These are phyloP conservation scores for Podospora pseudocomata DNA, from an alignment of 495 filamentous ascomycete genomes.

Conservation along the genomic window DNA sequence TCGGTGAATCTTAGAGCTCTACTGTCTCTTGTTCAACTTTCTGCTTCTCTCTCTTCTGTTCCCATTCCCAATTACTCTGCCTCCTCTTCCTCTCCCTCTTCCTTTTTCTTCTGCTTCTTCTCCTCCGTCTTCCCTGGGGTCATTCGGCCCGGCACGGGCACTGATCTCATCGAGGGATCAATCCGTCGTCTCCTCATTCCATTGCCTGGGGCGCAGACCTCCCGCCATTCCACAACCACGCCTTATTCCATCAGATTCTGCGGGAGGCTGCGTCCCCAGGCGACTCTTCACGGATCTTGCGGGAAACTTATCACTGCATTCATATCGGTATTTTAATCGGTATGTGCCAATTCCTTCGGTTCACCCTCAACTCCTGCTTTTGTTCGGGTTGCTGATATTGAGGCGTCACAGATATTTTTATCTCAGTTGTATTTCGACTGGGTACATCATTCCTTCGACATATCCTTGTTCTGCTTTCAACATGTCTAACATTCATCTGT, in stretches of 20 bases:
- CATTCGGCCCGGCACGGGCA: no score
- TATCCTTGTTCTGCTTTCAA: neutral
- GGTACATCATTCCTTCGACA: neutral
- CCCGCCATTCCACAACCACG: neutral
- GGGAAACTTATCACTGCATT: neutral
- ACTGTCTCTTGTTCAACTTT: neutral
- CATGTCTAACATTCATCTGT: neutral
- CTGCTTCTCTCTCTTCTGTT: neutral
- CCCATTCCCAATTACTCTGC: neutral
- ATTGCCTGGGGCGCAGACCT: neutral
- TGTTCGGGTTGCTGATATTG: neutral
- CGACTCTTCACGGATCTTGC: neutral
- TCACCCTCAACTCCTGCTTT: neutral
- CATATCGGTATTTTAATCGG: neutral
- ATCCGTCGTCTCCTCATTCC: neutral
- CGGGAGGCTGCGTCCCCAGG: neutral
- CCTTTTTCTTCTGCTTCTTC: neutral
- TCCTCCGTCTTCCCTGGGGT: neutral
- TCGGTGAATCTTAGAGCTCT: neutral
- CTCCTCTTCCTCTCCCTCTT: neutral
- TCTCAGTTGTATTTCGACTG: neutral
- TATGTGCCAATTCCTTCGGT: neutral
- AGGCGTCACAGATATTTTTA: neutral
- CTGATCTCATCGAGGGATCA: neutral
- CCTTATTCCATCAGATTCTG: neutral